Base-by-base conservation (phyloP, 768 basidiomycete species). In the Hysterangium stoloniferum region DNA sequence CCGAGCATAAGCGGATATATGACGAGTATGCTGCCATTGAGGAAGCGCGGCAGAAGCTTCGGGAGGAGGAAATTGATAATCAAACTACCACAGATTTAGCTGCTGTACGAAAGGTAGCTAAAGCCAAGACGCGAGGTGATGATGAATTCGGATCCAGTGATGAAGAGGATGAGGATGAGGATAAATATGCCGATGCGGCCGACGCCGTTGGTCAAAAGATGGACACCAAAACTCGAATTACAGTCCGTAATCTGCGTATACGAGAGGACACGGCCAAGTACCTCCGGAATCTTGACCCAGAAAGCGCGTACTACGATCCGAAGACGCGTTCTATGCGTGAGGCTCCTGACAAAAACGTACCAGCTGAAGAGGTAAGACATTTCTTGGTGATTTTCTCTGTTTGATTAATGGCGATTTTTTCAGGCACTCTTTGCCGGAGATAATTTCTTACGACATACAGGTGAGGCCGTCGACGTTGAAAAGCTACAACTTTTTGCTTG, bases 241-340 rank as follows among this genome's bases (percentile, higher is more conserved):
- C 96, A 15, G 96, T 99, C 54, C 82, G 96, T 54, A 98, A 99
- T 68, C 72, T 99, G 60, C 88, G 96, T 71, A 98, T 99, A 58
- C 85, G 96, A 62, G 96, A 99, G 69, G 96, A 99, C 64, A 98
- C 95, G 1, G 96, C 96, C 8, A 99, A 99, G 65, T 99, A 99
- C 64, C 78, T 99, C 62, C 87, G 95, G 66, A 99, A 98, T 64
- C 66, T 99, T 65, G 93, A 98, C 66, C 86, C 86, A 1, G 84
- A 90, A 0, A 92, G 88, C 59, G 96, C 96, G 7, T 97, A 98
- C 71, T 99, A 99, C 63, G 96, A 99, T 62, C 96, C 96, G 41
- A 99, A 99, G 72, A 98, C 96, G 11, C 84, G 96, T 61, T 97
- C 95, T 6, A 99, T 99, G 96, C 86, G 96, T 68, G 96, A 99